Percentiles rank a stretch among this genome's conserved stretches.
These are phyloP conservation scores for Plasmodium sp. DNA, from an alignment of 169 alveolate species.

Conservation along the genomic window DNA sequence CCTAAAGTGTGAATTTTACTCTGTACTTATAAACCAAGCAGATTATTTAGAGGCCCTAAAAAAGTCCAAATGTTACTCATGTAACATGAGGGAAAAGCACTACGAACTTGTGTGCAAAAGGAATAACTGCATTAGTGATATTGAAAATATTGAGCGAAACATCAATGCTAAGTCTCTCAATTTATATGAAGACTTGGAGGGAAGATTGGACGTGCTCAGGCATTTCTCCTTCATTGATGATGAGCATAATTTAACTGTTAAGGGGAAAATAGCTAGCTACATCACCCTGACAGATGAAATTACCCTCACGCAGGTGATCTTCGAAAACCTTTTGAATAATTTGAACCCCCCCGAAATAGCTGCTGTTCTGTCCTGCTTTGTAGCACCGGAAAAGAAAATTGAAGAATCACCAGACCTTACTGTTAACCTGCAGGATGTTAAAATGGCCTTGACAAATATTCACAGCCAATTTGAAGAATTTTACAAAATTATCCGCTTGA, in stretches of 20 bases:
- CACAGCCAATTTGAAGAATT: constrained; percentile 77
- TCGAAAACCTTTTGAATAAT: constrained; percentile 79
- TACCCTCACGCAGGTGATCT: constrained; percentile 86
- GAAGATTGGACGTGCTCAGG: constrained; percentile 85
- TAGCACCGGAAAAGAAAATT: constrained; percentile 81
- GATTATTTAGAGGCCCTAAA: constrained; percentile 80
- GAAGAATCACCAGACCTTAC: constrained; percentile 88
- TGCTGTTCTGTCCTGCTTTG: constrained; percentile 85
- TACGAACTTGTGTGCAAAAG: constrained; percentile 75
- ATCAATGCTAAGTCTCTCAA: constrained; percentile 87
- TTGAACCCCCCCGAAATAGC: constrained; percentile 86
- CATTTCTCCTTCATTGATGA: constrained; percentile 87
- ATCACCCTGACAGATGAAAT: constrained; percentile 89
- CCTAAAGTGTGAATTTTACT: constrained; percentile 80
- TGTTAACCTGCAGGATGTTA: constrained; percentile 83
- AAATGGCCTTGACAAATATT: constrained; percentile 77
- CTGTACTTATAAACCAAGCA: constrained; percentile 79
- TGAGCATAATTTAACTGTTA: constrained; percentile 85
- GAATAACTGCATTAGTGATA: constrained; percentile 77
- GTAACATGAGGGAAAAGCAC: constrained; percentile 85
- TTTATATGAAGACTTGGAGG: constrained; percentile 86
- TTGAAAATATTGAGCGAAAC: constrained; percentile 79
- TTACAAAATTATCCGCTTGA: constrained; percentile 74
- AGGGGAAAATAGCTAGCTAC: constrained; percentile 90
- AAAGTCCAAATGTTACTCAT: constrained; percentile 77